Conservation (phyloP, 1,139 yeast genomes). For the Taiozyma sp. region DNA sequence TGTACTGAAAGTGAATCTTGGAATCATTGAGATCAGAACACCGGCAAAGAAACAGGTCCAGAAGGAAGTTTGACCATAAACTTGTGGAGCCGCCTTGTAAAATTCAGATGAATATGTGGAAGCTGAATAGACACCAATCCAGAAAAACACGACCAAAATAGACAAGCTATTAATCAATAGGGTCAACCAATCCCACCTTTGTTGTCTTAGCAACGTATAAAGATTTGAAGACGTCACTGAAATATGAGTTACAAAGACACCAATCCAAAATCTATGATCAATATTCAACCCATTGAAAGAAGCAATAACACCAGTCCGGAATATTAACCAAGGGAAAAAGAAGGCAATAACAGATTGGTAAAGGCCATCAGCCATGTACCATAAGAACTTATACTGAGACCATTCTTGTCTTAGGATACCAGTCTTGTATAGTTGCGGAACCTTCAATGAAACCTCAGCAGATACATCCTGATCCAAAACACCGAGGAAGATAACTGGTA, state of each 20-base stretch:
- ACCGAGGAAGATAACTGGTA: conserved; percentile 89
- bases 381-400: conserved; percentile 74
- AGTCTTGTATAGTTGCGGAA: conserved; percentile 82
- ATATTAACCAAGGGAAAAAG: conserved; percentile 80
- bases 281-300: conserved; percentile 58
- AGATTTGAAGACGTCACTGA: conserved; percentile 79
- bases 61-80: conserved; percentile 67
- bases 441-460: conserved; percentile 73
- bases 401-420: conserved; percentile 86
- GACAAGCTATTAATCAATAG: conserved; percentile 58
- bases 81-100: conserved; percentile 69
- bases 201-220: conserved; percentile 76
- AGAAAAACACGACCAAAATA: conserved; percentile 65
- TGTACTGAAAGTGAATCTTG: conserved; percentile 67
- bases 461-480: conserved; percentile 91
- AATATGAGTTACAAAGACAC: conserved; percentile 73
- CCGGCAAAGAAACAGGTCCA: conserved; percentile 86
- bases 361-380: conserved; percentile 82
- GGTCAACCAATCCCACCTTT: conserved; percentile 94
- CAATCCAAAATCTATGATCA: conserved; percentile 85
- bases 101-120: conserved; percentile 57
- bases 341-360: conserved; percentile 84
- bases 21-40: conserved; percentile 64
- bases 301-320: conserved; percentile 51
- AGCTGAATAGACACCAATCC: conserved; percentile 91